These are phyloP conservation scores for Hyphopichia wangnamkhiaoensis DNA, from an alignment of 1,139 yeast species.

Conservation along the genomic window DNA sequence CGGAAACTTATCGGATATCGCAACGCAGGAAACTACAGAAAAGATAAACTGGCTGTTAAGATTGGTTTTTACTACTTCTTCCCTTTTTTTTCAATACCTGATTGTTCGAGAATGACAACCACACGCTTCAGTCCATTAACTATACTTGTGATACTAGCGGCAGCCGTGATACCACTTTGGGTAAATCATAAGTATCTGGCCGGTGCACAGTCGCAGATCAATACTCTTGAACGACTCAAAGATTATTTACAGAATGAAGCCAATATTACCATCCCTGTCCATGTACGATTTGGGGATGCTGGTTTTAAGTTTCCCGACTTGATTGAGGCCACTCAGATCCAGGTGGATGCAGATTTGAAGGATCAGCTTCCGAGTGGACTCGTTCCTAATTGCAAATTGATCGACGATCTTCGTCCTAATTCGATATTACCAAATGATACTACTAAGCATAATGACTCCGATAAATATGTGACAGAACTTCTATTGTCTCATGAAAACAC, in stretches of 20 bases:
- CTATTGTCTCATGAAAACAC: constrained; percentile 30
- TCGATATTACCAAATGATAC: neutral
- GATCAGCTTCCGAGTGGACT: neutral
- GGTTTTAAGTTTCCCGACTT: constrained; percentile 52
- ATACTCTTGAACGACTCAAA: constrained; percentile 8
- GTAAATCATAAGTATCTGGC: neutral
- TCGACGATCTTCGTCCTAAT: neutral
- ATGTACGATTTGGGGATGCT: constrained; percentile 34
- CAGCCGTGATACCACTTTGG: neutral
- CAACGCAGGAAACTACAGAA: too few relatives aligned
- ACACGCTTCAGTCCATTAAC: neutral
- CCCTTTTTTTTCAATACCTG: too few relatives aligned
- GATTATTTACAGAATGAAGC: constrained; percentile 11
- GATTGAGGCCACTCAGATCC: constrained; percentile 42
- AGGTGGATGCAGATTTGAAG: constrained; percentile 24
- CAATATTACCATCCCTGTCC: constrained; percentile 25
- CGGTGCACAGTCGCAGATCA: neutral
- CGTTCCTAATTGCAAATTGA: constrained; percentile 5
- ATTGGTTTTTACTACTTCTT: too few relatives aligned
- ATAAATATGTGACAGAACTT: constrained; percentile 29
- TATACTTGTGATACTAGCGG: neutral
- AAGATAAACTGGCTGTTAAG: too few relatives aligned
- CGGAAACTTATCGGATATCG: too few relatives aligned
- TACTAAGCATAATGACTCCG: constrained; percentile 1
- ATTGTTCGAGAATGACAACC: neutral